A percentile compares a stretch with the other conserved stretches of the same genome.
phyloP scores from a whole-genome alignment of 2,329 filamentous ascomycete species.

The Xylariaceae sp. region DNA sequence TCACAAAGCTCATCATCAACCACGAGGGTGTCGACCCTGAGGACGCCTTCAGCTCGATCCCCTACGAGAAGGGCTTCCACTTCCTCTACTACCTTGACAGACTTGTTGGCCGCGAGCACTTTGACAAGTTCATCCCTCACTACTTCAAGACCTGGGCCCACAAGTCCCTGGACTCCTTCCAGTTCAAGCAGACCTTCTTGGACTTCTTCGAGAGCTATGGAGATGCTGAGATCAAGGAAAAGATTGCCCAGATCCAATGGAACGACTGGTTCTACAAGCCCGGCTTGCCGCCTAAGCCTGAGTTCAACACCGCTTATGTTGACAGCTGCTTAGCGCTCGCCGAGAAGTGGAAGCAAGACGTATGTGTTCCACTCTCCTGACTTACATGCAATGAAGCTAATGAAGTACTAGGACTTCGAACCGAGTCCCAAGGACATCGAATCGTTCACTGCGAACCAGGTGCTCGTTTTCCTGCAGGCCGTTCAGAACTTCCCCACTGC shows the following conservation, averaged over 20 bases:
- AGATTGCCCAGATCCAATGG: conserved; percentile 77
- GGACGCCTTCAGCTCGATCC: conserved; percentile 86
- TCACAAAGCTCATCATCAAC: conserved; percentile 84
- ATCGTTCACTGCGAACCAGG: conserved; percentile 77
- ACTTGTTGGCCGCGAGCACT: conserved; percentile 76
- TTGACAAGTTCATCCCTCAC: conserved; percentile 91
- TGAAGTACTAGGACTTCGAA: conserved; percentile 45
- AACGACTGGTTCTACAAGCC: conserved; percentile 83
- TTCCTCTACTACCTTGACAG: conserved; percentile 90
- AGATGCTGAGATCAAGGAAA: conserved; percentile 58
- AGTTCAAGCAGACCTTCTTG: conserved; percentile 85
- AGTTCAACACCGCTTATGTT: conserved; percentile 83
- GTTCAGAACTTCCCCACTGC: conserved; percentile 63
- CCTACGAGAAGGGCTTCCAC: conserved; percentile 95
- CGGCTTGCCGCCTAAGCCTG: conserved; percentile 82
- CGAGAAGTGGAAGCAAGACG: conserved; percentile 67
- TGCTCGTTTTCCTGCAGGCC: conserved; percentile 82
- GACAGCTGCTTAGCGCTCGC: conserved; percentile 80
- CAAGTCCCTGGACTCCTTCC: conserved; percentile 86
- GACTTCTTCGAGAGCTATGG: conserved; percentile 69
- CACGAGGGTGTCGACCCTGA: conserved; percentile 90
- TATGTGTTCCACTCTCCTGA: conserved; percentile 33
- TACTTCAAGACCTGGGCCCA: conserved; percentile 83
- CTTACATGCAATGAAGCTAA: conserved; percentile 14
- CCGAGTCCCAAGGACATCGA: conserved; percentile 65